Evolutionary conservation across 2,329 filamentous ascomycete species (phyloP).

Genomic region (Colletotrichum paranaense): DNA sequence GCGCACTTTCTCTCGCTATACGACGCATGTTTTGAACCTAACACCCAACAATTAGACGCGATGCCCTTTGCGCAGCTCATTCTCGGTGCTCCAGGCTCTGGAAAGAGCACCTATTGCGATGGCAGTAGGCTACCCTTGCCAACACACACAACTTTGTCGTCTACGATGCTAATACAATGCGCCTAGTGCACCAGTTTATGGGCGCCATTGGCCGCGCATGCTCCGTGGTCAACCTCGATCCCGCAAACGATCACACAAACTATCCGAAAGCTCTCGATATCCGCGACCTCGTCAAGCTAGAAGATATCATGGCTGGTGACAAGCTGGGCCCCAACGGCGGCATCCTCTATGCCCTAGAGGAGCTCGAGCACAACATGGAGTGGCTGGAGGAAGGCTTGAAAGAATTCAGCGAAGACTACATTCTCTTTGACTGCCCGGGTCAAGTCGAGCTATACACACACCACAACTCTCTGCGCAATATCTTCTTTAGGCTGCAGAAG

Average conservation of each 20-base stretch:
- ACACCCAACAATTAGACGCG: too few species aligned
- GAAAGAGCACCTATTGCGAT: constrained; percentile 98
- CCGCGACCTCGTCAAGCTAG: constrained; percentile 86
- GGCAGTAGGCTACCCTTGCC: constrained; percentile 70
- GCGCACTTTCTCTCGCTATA: not conserved
- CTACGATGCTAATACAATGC: constrained; percentile 14
- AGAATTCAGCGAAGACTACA: constrained; percentile 86
- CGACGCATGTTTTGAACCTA: not conserved
- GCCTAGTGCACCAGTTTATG: constrained; percentile 92
- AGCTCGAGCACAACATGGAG: constrained; percentile 92
- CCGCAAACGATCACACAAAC: constrained; percentile 91
- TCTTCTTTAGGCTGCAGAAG: constrained; percentile 92
- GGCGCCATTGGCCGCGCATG: constrained; percentile 94
- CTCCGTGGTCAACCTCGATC: constrained; percentile 95
- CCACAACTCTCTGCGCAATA: constrained; percentile 89
- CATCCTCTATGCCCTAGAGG: constrained; percentile 92
- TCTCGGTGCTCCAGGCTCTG: constrained; percentile 92
- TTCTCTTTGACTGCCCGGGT: constrained; percentile 95
- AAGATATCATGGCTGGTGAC: constrained; percentile 95
- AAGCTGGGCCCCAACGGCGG: constrained; percentile 92
- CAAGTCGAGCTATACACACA: constrained; percentile 98
- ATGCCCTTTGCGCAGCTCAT: constrained; percentile 82
- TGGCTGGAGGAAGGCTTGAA: constrained; percentile 89
- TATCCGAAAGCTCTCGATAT: constrained; percentile 94
- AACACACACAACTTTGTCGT: constrained; percentile 9